Base-by-base conservation (phyloP, 345 rosid species). In the Eucalyptus erythrocorys region DNA sequence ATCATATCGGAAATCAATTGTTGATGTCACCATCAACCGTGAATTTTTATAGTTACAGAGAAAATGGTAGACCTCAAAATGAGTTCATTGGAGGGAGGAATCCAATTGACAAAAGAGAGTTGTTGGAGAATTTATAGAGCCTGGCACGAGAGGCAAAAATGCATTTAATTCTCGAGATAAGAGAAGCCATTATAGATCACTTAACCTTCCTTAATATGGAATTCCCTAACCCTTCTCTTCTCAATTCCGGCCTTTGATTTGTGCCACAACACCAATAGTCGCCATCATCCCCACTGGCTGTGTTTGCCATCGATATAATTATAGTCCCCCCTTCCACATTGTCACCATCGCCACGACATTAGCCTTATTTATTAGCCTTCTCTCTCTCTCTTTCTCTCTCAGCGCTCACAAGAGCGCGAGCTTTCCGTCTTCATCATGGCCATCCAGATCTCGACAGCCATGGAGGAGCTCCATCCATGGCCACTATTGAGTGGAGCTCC, bases 111-210 rank as follows among this genome's bases (percentile, higher is more conserved):
- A 0, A 27, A 59, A 10, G 14, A 59, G 68, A 59, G 68, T 59
- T 59, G 16, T 10, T 27, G 12, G 32, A 59, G 32, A 32, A 26
- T 59, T 59, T 59, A 59, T 27, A 13, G n/a, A 26, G 16, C 68
- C 15, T 3, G 5, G 1, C 16, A 12, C 2, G 3, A 13, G 0
- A 0, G 1, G 32, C 4, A 59, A 59, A 11, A 27, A 59, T 59
- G 68, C 14, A 59, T 26, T 3, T 59, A 24, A 26, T 59, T 26
- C 1, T 59, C 4, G 16, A 59, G 2, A 26, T 59, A 3, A 27
- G 7, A 27, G 32, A 59, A 30, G 27, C 15, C 15, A 13, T 59
- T 59, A 59, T 3, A 8, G 57, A 51, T 51, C 57, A 51, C 57
- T 51, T 51, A 8, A 51, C 57, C 57, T 51, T 51, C 57, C 4